A percentile compares a stretch with the other conserved stretches of the same genome.
phyloP scores from a whole-genome alignment of 352 stramenopile genomes.

The Phytophthora agathidicida region DNA sequence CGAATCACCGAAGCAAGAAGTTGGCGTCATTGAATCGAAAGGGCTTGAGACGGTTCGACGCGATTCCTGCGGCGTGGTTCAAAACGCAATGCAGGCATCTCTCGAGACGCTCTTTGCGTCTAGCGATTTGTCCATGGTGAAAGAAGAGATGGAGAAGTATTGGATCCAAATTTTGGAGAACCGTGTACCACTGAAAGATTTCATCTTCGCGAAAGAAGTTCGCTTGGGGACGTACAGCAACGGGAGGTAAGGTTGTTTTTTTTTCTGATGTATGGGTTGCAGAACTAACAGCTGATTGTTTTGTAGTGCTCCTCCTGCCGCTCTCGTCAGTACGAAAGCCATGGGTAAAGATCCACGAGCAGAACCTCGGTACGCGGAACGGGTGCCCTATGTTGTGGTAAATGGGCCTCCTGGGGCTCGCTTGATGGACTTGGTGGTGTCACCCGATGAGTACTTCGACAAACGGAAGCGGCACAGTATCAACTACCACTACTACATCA shows the following conservation, averaged over 20 bases:
- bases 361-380: slow-evolving; percentile 84
- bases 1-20: slow-evolving; percentile 58
- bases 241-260: slow-evolving; percentile 55
- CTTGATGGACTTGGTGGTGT: slow-evolving; percentile 92
- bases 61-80: slow-evolving; percentile 92
- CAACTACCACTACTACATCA: slow-evolving; percentile 94
- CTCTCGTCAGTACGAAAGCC: slow-evolving; percentile 78
- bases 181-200: slow-evolving; percentile 69
- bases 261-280: no score
- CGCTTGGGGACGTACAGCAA: slow-evolving; percentile 82
- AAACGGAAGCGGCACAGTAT: slow-evolving; percentile 57
- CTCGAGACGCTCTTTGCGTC: slow-evolving; percentile 74
- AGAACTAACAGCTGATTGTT: slow-evolving; percentile 7
- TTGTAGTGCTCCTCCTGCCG: slow-evolving; percentile 72
- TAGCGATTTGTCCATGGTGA: slow-evolving; percentile 75
- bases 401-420: slow-evolving; percentile 84
- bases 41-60: slow-evolving; percentile 93
- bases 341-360: slow-evolving; percentile 80
- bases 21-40: slow-evolving; percentile 88
- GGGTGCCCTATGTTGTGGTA: slow-evolving; percentile 92
- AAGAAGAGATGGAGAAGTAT: slow-evolving; percentile 61
- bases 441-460: slow-evolving; percentile 70
- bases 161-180: slow-evolving; percentile 76
- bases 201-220: slow-evolving; percentile 89
- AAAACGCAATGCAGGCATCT: slow-evolving; percentile 67